A percentile compares a stretch with the other conserved stretches of the same genome.
Evolutionary conservation across 805 yeast genomes (phyloP).

Genomic region (Hanseniaspora singularis): DNA sequence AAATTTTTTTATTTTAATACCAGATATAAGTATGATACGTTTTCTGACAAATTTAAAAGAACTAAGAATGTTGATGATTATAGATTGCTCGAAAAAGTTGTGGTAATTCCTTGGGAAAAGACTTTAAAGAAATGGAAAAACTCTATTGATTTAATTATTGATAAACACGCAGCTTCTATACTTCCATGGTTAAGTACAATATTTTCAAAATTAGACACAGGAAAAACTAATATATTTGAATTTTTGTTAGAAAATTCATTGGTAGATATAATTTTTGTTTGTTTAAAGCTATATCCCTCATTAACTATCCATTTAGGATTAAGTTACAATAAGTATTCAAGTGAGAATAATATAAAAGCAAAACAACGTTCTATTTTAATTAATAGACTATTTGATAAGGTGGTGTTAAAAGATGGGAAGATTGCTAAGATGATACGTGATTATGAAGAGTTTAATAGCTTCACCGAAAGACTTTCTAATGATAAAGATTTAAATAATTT

Average conservation of each 20-base stretch:
- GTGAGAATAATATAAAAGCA: constrained; percentile 5
- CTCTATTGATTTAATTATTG: not conserved
- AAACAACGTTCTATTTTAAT: not conserved
- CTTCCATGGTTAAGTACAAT: constrained; percentile 12
- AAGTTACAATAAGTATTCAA: constrained; percentile 6
- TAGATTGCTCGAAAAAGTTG: not conserved
- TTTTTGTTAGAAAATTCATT: constrained; percentile 6
- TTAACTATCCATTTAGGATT: not conserved
- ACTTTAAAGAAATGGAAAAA: not conserved
- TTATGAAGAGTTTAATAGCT: not conserved
- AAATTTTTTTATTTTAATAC: not conserved
- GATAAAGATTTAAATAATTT: not conserved
- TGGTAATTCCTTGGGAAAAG: not conserved
- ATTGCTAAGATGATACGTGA: not conserved
- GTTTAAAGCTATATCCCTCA: not conserved
- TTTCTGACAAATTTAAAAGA: not conserved
- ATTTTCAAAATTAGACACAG: constrained; percentile 6
- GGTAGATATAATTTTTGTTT: not conserved
- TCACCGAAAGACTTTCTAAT: not conserved
- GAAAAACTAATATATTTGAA: constrained; percentile 2
- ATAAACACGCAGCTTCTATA: not conserved
- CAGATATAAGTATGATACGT: not conserved
- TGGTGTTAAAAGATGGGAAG: not conserved
- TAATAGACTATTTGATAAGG: not conserved
- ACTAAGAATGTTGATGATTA: too few relatives aligned